phyloP scores from a whole-genome alignment of 495 filamentous ascomycete species.

The Physcia stellaris region DNA sequence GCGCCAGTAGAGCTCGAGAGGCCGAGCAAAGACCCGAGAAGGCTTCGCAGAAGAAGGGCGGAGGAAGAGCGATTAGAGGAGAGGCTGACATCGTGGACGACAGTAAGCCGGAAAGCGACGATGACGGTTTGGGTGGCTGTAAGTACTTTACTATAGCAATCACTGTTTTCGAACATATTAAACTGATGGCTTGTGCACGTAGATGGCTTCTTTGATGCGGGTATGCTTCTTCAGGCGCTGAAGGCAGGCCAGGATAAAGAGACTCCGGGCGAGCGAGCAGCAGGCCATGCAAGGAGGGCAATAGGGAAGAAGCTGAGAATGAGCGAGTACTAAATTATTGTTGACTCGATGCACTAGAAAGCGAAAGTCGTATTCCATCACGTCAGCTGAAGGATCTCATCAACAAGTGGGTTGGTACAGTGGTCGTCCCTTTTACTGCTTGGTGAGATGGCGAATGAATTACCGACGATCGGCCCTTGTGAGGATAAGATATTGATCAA shows the following conservation, averaged over 20 bases:
- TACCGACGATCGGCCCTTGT: too few species aligned
- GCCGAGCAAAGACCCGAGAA: conserved; percentile 38
- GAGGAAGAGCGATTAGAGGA: conserved; percentile 32
- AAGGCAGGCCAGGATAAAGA: conserved; percentile 46
- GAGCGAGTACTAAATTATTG: conserved; percentile 62
- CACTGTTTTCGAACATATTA: conserved; percentile 7
- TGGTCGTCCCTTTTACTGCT: too few species aligned
- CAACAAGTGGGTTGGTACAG: too few species aligned
- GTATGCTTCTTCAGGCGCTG: conserved; percentile 79
- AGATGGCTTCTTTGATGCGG: conserved; percentile 96
- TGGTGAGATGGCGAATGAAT: too few species aligned
- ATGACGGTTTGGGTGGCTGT: conserved; percentile 89
- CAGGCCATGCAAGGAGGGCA: conserved; percentile 37
- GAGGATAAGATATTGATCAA: too few species aligned
- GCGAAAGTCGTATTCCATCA: too few species aligned
- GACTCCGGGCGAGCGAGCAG: conserved; percentile 26
- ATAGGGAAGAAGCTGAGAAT: conserved; percentile 70
- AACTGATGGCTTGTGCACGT: background rate
- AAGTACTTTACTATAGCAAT: conserved; percentile 30
- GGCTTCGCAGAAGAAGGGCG: conserved; percentile 14
- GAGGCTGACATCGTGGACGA: conserved; percentile 40
- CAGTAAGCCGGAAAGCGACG: conserved; percentile 55
- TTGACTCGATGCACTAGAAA: too few species aligned
- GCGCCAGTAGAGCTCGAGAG: conserved; percentile 52
- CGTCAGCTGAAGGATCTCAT: too few species aligned